Percentiles rank a stretch among this genome's conserved stretches.
Evolutionary conservation across 495 filamentous ascomycete species (phyloP).

Genomic region (Aspergillus asperescens): DNA sequence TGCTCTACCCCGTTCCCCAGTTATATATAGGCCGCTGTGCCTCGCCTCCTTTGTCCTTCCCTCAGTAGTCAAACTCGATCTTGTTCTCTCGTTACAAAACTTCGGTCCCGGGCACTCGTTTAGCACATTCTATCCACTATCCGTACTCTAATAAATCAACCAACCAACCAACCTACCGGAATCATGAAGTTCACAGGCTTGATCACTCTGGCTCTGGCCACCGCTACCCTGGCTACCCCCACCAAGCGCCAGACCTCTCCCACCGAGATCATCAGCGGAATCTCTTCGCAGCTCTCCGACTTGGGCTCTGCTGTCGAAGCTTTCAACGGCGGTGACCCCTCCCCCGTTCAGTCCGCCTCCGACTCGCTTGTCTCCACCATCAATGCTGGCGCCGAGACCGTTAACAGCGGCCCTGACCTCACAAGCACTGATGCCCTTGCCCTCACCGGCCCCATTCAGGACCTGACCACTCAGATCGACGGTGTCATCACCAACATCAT

Average conservation of each 20-base stretch:
- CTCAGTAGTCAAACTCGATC: slow-evolving; percentile 14
- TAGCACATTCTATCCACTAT: slow-evolving; percentile 24
- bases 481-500: slow-evolving; percentile 27
- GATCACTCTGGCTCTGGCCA: slow-evolving; percentile 28
- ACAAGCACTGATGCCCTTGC: slow-evolving; percentile 26
- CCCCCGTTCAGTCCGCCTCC: slow-evolving; percentile 28
- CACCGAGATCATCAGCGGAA: slow-evolving; percentile 27
- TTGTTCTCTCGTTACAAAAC: slow-evolving; percentile 10
- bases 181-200: slow-evolving; percentile 41
- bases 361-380: slow-evolving; percentile 30
- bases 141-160: slow-evolving; percentile 5
- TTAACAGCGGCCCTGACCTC: slow-evolving; percentile 22
- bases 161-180: slow-evolving; percentile 8
- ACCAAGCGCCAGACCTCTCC: slow-evolving; percentile 25
- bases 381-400: slow-evolving; percentile 24
- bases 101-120: slow-evolving; percentile 22
- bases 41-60: not conserved
- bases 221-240: slow-evolving; percentile 25
- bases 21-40: slow-evolving; percentile 19
- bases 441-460: slow-evolving; percentile 30
- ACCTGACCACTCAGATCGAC: slow-evolving; percentile 29
- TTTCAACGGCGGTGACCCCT: slow-evolving; percentile 30
- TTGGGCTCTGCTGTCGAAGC: slow-evolving; percentile 33
- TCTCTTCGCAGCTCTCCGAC: slow-evolving; percentile 26
- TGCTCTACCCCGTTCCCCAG: not conserved